Base-by-base conservation (phyloP, 768 basidiomycete genomes). In the Sutorius australiensis region DNA sequence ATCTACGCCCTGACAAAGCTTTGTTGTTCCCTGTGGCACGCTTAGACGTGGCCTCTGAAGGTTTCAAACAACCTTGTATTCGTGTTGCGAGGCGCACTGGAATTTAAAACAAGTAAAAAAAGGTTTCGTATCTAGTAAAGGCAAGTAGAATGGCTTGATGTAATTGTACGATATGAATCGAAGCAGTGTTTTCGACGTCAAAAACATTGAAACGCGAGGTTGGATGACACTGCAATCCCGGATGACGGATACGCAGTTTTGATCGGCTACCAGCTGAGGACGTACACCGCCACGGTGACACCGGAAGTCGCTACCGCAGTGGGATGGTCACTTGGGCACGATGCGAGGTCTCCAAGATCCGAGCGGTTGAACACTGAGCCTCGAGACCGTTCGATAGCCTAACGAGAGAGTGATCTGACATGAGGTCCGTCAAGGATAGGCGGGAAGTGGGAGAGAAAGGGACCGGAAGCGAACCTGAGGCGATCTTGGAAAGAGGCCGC, bases 391-490 rank as follows among this genome's bases (percentile, higher is more conserved):
- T 8, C 41, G 0, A 27, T 19, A 12, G 6, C 30, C n/a, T 37
- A 16, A n/a, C 8, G 8, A 6, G 13, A 36, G 8, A n/a, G 21
- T 27, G 32, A 53, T 59, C 30, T 48, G 21, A 38, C 37, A 57
- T 28, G 44, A 36, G 12, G 19, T 57, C 60, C 44, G 38, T 48
- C 38, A 47, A 54, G 54, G 54, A 54, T 54, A 40, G 50, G 50
- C 55, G 58, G 46, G 51, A 40, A 51, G 27, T 17, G 30, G 13
- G 28, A 49, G 46, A 33, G 42, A 46, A 41, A 43, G 42, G 27
- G 11, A 28, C 21, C 56, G 48, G 55, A 63, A 56, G 57, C 58
- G 63, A 65, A n/a, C 36, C 34, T 60, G 56, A 55, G 31, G 48
- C 38, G 42, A 54, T 59, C 27, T 34, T 17, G 38, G 49, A 33